Evolutionary conservation across 1,284 basidiomycete genomes (phyloP).

Genomic region (Ceratobasidium sp.): DNA sequence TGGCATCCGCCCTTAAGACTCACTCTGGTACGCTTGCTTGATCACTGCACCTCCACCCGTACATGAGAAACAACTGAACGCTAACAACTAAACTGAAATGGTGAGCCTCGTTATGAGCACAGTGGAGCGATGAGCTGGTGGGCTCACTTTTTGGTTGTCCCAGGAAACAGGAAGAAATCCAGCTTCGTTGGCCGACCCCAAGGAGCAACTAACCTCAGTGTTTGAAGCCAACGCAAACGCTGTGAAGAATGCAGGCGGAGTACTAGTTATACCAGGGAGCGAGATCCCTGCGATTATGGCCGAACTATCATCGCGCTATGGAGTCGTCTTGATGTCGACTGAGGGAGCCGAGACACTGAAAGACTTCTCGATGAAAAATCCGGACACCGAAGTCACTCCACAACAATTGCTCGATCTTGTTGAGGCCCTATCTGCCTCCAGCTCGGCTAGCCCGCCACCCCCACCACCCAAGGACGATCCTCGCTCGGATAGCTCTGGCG

Average conservation of each 20-base stretch:
- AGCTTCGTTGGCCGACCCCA: constrained; percentile 66
- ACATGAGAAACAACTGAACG: constrained; percentile 13
- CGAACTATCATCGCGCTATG: constrained; percentile 63
- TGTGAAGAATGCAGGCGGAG: constrained; percentile 60
- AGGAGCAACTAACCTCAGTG: constrained; percentile 66
- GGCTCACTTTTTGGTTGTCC: neutral
- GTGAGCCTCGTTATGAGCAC: neutral
- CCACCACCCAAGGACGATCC: constrained; percentile 54
- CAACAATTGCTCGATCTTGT: constrained; percentile 68
- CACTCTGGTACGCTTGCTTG: neutral
- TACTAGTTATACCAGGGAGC: constrained; percentile 67
- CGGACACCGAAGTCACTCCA: constrained; percentile 70
- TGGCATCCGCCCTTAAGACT: neutral
- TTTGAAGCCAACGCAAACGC: constrained; percentile 67
- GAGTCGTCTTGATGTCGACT: constrained; percentile 62
- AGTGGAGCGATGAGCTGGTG: constrained; percentile 4
- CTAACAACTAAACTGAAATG: constrained; percentile 17
- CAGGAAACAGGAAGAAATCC: constrained; percentile 46
- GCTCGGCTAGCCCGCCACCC: constrained; percentile 47
- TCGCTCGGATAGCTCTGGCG: constrained; percentile 45
- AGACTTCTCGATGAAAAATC: constrained; percentile 61
- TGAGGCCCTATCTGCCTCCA: constrained; percentile 59
- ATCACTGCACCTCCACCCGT: neutral
- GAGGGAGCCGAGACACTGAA: constrained; percentile 66
- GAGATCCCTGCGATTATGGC: constrained; percentile 70